These are phyloP conservation scores for Lolium perenne DNA, from an alignment of 176 grass and related monocot genomes.

Conservation along the genomic window DNA sequence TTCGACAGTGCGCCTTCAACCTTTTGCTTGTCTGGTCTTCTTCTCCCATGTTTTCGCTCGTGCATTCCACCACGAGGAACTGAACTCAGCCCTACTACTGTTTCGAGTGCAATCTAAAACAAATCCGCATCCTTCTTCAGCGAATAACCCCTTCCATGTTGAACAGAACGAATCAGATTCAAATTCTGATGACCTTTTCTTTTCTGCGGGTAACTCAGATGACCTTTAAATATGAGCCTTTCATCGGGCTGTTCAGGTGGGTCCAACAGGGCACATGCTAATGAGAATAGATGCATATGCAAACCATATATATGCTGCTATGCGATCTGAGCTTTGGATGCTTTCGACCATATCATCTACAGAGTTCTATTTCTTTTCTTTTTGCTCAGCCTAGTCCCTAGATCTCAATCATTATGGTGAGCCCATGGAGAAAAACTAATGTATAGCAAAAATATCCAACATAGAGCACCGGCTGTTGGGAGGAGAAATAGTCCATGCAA, in stretches of 20 bases:
- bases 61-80: neutral
- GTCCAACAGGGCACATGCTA: slow-evolving; percentile 19
- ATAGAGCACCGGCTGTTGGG: no score
- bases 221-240: slow-evolving; percentile 34
- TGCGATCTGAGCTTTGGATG: slow-evolving; percentile 2
- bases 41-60: neutral
- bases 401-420: neutral
- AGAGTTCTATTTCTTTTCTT: neutral
- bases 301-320: slow-evolving; percentile 8
- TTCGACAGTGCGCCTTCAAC: neutral
- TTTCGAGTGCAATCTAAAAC: neutral
- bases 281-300: neutral
- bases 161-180: slow-evolving; percentile 30
- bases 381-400: neutral
- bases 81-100: neutral
- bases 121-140: neutral
- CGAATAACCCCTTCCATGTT: neutral
- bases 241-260: neutral
- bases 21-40: neutral
- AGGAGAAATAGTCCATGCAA: neutral
- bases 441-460: neutral
- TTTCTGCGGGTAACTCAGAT: neutral
- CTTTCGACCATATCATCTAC: neutral
- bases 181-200: neutral
- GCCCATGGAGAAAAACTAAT: neutral